Conservation (phyloP, 2,329 filamentous ascomycete genomes). For the Xylariaceae sp. region DNA sequence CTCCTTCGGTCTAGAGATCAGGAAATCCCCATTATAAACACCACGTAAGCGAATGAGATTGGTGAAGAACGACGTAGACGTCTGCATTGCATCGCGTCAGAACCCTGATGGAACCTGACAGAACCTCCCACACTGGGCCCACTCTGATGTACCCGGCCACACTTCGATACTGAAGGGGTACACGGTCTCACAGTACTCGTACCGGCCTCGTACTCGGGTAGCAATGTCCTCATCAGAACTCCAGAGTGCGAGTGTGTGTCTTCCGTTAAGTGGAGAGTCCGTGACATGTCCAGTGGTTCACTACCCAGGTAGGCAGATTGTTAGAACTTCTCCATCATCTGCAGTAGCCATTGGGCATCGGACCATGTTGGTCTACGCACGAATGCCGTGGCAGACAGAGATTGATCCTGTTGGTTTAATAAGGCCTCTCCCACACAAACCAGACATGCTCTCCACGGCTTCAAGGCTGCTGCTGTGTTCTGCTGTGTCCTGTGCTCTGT, state of each 20-base stretch:
- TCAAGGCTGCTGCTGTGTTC: too few species aligned
- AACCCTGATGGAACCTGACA: neutral
- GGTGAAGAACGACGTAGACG: slow-evolving; percentile 4
- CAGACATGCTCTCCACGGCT: neutral
- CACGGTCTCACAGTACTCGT: neutral
- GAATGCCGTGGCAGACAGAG: neutral
- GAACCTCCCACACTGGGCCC: neutral
- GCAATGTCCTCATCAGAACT: neutral
- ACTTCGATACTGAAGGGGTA: neutral
- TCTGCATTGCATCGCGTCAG: slow-evolving; percentile 3
- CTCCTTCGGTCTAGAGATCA: neutral
- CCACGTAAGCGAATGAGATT: slow-evolving; percentile 22
- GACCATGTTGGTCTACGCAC: neutral
- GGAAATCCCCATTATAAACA: slow-evolving; percentile 9
- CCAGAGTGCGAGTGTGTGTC: neutral
- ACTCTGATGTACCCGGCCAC: neutral
- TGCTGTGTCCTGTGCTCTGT: too few species aligned
- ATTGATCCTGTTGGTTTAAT: neutral
- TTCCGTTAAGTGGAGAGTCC: neutral
- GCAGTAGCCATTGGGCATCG: neutral
- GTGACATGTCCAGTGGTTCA: slow-evolving; percentile 5
- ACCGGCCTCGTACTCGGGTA: slow-evolving; percentile 15
- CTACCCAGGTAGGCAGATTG: neutral
- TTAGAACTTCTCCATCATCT: neutral
- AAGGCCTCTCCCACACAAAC: neutral